A percentile compares a stretch with the other conserved stretches of the same genome.
phyloP scores from a whole-genome alignment of 2,329 filamentous ascomycete species.

The Polychaeton citri region DNA sequence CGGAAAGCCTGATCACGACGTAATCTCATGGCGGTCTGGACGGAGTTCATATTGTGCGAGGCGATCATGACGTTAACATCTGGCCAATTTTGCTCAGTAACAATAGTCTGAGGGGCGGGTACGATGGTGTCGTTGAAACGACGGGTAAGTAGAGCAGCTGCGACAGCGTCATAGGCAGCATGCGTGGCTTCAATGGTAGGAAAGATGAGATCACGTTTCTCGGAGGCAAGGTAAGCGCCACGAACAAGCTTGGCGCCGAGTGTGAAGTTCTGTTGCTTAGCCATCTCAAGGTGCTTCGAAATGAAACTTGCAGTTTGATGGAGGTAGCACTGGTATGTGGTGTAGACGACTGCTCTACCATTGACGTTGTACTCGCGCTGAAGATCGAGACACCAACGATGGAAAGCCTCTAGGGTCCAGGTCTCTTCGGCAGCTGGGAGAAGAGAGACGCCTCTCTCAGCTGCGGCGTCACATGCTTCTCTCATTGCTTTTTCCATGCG shows the following conservation, averaged over 20 bases:
- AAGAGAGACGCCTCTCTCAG: constrained; percentile 54
- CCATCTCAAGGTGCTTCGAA: constrained; percentile 31
- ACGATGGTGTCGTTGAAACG: constrained; percentile 45
- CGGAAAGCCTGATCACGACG: constrained; percentile 31
- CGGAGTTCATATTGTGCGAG: constrained; percentile 67
- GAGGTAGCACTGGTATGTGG: constrained; percentile 46
- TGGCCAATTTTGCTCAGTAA: constrained; percentile 22
- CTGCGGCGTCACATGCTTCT: constrained; percentile 59
- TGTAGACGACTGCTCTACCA: constrained; percentile 58
- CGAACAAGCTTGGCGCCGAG: constrained; percentile 45
- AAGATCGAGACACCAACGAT: constrained; percentile 65
- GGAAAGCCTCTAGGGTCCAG: constrained; percentile 63
- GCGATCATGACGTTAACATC: constrained; percentile 55
- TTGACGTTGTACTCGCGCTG: constrained; percentile 52
- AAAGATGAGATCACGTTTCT: constrained; percentile 38
- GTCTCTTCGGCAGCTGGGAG: constrained; percentile 82
- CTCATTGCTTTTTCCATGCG: constrained; percentile 58
- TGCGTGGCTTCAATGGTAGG: constrained; percentile 42
- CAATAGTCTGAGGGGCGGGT: constrained; percentile 15
- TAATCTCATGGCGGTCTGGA: constrained; percentile 39
- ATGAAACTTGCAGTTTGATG: constrained; percentile 33
- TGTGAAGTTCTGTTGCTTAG: constrained; percentile 35
- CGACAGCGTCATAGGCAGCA: constrained; percentile 56
- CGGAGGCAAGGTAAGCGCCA: constrained; percentile 41
- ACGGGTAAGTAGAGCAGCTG: constrained; percentile 52